Evolutionary conservation across 345 rosid species (phyloP), one percentile per base, ranked within the genome.

Genomic region (Angophora floribunda): DNA sequence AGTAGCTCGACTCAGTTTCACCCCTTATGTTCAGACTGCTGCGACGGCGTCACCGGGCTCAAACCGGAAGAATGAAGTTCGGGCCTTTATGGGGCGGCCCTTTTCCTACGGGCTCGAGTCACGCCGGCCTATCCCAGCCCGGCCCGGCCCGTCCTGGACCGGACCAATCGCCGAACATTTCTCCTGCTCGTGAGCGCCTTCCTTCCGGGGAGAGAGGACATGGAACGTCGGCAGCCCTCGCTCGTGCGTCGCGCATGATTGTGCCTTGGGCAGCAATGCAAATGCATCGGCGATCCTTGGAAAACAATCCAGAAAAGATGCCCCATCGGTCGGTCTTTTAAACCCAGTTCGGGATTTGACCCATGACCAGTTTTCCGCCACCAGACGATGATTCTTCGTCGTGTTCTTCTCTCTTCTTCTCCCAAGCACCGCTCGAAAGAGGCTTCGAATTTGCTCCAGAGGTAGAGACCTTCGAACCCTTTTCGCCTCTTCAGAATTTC

Each of bases 371-470:
- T 6, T 75, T 75, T 44, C 24, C 84, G 24, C 6, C 84, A 3
- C 49, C 26, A 3, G 49, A 41, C 79, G 86, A 93, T 96, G 98
- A 67, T 92, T 87, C 47, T 89, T 87, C 86, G 87, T 88, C 95
- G 95, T 28, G 90, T 90, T 87, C 90, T 91, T 88, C 90, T 86
- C 84, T 89, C 93, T 91, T 89, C 92, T 86, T 90, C 93, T 91
- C 88, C 91, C 87, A 94, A 89, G 86, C 88, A 88, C 87, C 91
- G 92, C 91, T 87, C 89, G 21, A 63, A 89, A 67, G 90, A 67
- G 13, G 86, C 92, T 17, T 45, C 91, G 15, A 82, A 45, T 88
- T 87, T 88, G 51, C 65, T 85, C 32, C 87, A 36, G 70, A 88
- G 89, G 63, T 85, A 21, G 21, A 51, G 84, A 1, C 28, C 84